Evolutionary conservation across 306 rosid species (phyloP), one percentile per base, ranked within the genome.

Genomic region (Vigna mungo): DNA sequence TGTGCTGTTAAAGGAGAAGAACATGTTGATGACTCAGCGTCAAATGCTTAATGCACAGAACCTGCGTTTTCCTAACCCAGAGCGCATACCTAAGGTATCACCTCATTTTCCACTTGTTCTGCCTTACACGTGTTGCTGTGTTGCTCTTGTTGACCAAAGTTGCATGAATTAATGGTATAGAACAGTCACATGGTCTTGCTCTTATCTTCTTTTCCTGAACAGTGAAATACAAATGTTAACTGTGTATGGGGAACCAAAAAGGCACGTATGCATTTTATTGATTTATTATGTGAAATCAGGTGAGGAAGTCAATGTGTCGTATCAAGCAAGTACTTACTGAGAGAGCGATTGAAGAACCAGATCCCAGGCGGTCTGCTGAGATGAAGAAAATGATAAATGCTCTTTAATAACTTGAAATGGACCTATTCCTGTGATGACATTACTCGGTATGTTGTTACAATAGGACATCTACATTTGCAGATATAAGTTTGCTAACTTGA

Each of bases 261-360:
- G 3, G 0, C 44, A 6, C 36, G 21, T 9, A 7, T 9, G 6
- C 4, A 16, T 17, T 66, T 71, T 81, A 17, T 66, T 7, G 7
- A 70, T 48, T 9, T 30, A 30, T 18, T 44, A 63, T 8, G 0
- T 76, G 86, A 76, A 78, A 83, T 80, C 81, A 95, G 98, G 97
- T 95, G 86, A 88, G 98, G 68, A 95, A 90, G 90, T 92, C 98
- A 16, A 90, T 95, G 98, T 95, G 98, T 73, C 96, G 96, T 78
- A 90, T 95, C 88, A 95, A 95, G 87, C 98, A 95, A 0, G 96
- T 95, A 43, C 97, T 92, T 65, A 95, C 97, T 0, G 98, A 95
- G 86, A 89, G 97, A 72, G 98, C 96, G 66, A 89, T 90, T 43
- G 97, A 89, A 12, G 98, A 95, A n/a, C 95, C 96, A 23, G 97